Evolutionary conservation across 305 asterid genomes (phyloP), one percentile per base, ranked within the genome.

Genomic region (Rubia tinctorum): DNA sequence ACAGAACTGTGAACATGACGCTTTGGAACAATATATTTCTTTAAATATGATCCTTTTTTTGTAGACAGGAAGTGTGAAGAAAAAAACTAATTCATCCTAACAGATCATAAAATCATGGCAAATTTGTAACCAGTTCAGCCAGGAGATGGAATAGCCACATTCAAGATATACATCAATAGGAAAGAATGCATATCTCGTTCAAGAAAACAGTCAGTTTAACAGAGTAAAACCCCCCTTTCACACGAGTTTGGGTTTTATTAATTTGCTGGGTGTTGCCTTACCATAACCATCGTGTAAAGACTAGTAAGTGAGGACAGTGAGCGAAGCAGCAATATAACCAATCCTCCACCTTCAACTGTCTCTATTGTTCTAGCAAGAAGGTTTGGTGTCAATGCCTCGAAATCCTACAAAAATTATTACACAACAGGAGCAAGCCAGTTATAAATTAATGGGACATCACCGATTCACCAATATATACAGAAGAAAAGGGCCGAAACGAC

Each of bases 261-360:
- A 43, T 18, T 55, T 62, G 22, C 37, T 42, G 43, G 8, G 56
- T 66, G 66, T 70, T 53, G 39, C 47, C 78, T 69, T 91, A 92
- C 99, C 99, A 92, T 95, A 76, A 85, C 95, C 98, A 95, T 95
- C 61, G 99, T 88, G 89, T 62, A 88, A 66, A 95, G 89, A 73
- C 96, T 88, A 56, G 97, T 87, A 70, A 95, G 95, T 17, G 99
- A 92, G 71, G 96, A 83, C 78, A 95, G 83, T 39, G 97, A 85
- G 73, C 94, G 96, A 63, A 95, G 92, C 84, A 95, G 83, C 86
- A 95, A 83, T 55, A 95, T 81, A 76, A 95, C 88, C 89, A 95
- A 75, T 71, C 99, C 99, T 82, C 99, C 98, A 75, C 99, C 99
- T 86, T 87, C 98, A 81, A 95, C 99, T 63, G 98, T 93, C 84